Evolutionary conservation across 164 flowering plant species (phyloP).

Genomic region (Houttuynia cordata): DNA sequence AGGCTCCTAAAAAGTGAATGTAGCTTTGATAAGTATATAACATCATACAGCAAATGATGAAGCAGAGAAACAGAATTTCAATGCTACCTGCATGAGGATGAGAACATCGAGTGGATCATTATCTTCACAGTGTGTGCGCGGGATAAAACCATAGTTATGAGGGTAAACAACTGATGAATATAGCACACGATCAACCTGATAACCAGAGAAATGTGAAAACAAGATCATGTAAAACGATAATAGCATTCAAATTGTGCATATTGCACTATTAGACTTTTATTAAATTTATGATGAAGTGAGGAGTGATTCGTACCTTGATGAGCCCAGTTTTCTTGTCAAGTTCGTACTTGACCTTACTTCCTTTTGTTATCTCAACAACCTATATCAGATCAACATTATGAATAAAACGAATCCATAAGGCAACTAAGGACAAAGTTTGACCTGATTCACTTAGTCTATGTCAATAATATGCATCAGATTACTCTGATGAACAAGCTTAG

Average conservation of each 20-base stretch:
- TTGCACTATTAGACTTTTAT: neutral
- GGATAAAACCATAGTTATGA: conserved; percentile 70
- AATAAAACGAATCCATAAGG: neutral
- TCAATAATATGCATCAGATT: too few species aligned
- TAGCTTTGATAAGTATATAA: neutral
- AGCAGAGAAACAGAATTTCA: neutral
- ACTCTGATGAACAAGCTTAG: neutral
- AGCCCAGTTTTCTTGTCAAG: conserved; percentile 78
- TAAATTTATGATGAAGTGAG: neutral
- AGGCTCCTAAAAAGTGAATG: neutral
- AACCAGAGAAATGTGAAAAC: neutral
- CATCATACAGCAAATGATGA: too few species aligned
- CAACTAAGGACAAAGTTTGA: neutral
- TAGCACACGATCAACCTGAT: conserved; percentile 59
- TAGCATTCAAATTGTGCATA: neutral
- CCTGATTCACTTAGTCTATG: neutral
- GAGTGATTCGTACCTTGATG: conserved; percentile 38
- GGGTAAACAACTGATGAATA: conserved; percentile 75
- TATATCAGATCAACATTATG: conserved; percentile 10
- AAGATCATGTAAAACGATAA: neutral
- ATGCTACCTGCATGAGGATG: conserved; percentile 59
- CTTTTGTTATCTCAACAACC: conserved; percentile 78
- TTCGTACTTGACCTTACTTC: conserved; percentile 81
- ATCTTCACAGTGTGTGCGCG: conserved; percentile 67
- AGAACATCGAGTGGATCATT: conserved; percentile 69